Base-by-base conservation (phyloP, 1,284 basidiomycete genomes). In the Chalciporus sp. region DNA sequence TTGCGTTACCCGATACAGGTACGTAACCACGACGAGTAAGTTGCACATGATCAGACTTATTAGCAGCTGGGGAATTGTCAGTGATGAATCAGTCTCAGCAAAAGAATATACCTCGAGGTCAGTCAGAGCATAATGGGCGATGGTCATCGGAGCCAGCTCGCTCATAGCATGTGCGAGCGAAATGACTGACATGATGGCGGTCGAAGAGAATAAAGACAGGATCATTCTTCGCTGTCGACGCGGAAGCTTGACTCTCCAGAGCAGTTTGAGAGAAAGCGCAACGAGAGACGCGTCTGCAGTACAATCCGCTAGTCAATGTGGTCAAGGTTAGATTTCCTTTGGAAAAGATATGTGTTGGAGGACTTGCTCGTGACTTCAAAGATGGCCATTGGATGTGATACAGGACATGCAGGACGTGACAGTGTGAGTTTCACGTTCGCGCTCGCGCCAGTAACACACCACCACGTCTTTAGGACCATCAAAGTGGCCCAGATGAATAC, bases 221-320 rank as follows among this genome's bases (percentile, higher is more conserved):
- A 65, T 52, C 53, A 63, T 64, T 27, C 52, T 50, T 11, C 61
- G 58, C 40, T 58, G 65, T 28, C 55, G 49, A 41, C 26, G 42
- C 17, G 42, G 53, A 43, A 61, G 49, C 19, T 51, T 61, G 48
- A 63, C 39, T 11, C 48, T 47, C 63, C 63, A 61, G 26, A 62
- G 41, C 27, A 51, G 40, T 28, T 28, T 47, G 6, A 65, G 26
- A n/a, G 61, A 52, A 43, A 63, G 31, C 7, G 23, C n/a, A n/a
- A 61, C 48, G 17, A 58, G 45, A 11, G 17, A 51, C 6, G 41
- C 23, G 12, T 65, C 56, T 6, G 50, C 50, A 19, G 11, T 27
- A 10, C 28, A 28, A 47, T 56, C 51, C 28, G 28, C 28, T 29
- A 29, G 3, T 7, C 8, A 11, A 29, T 4, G 8, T 8, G 9